phyloP scores from a whole-genome alignment of 2,329 filamentous ascomycete species.

The Fusarium nurragi region DNA sequence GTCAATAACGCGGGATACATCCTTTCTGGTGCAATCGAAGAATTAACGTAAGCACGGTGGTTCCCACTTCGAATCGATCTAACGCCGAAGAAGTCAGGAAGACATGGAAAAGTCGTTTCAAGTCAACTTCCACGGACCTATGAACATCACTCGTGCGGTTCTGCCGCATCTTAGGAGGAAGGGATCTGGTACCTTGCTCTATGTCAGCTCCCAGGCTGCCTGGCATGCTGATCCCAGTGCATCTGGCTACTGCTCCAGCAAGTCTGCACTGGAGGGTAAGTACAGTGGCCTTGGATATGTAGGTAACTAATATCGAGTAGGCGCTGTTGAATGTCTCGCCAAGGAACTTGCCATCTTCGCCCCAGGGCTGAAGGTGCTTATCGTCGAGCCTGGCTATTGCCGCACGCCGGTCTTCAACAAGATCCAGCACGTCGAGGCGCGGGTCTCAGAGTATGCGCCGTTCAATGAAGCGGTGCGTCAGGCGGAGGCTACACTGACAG shows the following conservation, averaged over 20 bases:
- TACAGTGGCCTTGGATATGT: too few relatives aligned
- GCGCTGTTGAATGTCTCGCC: conserved; percentile 40
- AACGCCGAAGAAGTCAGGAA: conserved; percentile 28
- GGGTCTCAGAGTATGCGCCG: conserved; percentile 41
- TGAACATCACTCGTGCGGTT: conserved; percentile 50
- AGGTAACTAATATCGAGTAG: background rate
- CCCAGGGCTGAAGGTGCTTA: conserved; percentile 48
- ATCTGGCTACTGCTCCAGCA: conserved; percentile 47
- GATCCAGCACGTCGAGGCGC: conserved; percentile 42
- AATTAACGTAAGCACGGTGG: conserved; percentile 30
- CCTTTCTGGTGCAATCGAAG: conserved; percentile 40
- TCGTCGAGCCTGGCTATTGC: conserved; percentile 54
- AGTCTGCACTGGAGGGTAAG: conserved; percentile 47
- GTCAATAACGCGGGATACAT: conserved; percentile 53
- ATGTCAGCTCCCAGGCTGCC: conserved; percentile 49
- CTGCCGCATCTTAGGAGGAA: conserved; percentile 47
- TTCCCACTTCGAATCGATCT: accelerated
- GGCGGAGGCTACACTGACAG: conserved; percentile 27
- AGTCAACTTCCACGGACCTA: conserved; percentile 52
- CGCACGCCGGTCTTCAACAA: conserved; percentile 53
- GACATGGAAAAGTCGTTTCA: conserved; percentile 42
- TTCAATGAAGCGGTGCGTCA: conserved; percentile 45
- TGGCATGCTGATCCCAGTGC: conserved; percentile 48
- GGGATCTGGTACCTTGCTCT: conserved; percentile 47
- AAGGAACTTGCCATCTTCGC: conserved; percentile 40